Evolutionary conservation across 768 basidiomycete genomes (phyloP).

Genomic region (Trichaptum fuscoviolaceum): DNA sequence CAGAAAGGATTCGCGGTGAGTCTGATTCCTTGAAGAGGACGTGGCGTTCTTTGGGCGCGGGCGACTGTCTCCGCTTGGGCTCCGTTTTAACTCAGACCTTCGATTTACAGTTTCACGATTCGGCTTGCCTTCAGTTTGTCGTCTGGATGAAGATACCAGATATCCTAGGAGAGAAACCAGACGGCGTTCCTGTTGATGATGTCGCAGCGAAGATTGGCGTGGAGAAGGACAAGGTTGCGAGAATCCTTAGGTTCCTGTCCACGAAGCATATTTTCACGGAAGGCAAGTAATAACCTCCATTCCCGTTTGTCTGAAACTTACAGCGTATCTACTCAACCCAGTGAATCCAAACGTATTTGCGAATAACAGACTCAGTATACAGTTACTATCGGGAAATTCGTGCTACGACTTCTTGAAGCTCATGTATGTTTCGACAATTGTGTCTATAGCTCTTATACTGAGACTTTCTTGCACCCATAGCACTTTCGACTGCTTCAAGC

Average conservation of each 20-base stretch:
- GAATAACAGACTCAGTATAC: slow-evolving; percentile 29
- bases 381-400: slow-evolving; percentile 21
- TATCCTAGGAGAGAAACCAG: slow-evolving; percentile 22
- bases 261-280: slow-evolving; percentile 27
- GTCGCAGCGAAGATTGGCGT: slow-evolving; percentile 22
- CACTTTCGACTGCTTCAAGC: too few species aligned
- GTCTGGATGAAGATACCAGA: slow-evolving; percentile 24
- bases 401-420: neutral
- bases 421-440: too few species aligned
- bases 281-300: slow-evolving; percentile 17
- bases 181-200: slow-evolving; percentile 26
- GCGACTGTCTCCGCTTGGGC: too few species aligned
- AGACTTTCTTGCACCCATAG: too few species aligned
- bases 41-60: too few species aligned
- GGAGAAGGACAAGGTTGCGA: slow-evolving; percentile 24
- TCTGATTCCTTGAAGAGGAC: too few species aligned
- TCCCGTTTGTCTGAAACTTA: too few species aligned
- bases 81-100: too few species aligned
- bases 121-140: slow-evolving; percentile 25
- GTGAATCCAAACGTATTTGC: slow-evolving; percentile 27
- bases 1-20: too few species aligned
- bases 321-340: slow-evolving; percentile 9
- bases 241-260: slow-evolving; percentile 25
- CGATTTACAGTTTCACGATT: slow-evolving; percentile 24
- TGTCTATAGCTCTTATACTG: too few species aligned